Evolutionary conservation across 139 green algal species (phyloP).

Genomic region (Tetradesmus lagerheimii): DNA sequence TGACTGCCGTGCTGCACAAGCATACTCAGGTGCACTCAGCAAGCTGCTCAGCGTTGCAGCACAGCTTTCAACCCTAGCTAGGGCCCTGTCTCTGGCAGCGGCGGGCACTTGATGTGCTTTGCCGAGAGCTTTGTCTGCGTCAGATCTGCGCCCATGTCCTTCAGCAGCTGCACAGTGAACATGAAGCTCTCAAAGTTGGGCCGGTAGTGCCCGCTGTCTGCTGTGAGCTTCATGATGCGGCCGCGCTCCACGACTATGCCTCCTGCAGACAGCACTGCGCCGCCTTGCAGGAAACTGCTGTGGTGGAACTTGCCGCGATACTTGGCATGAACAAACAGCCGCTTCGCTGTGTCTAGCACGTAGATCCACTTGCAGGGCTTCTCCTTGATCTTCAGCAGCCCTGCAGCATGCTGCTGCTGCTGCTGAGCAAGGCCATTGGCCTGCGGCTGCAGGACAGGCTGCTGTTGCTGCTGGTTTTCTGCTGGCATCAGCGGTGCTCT

Average conservation of each 20-base stretch:
- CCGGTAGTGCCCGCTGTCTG: conserved; percentile 75
- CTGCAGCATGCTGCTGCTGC: conserved; percentile 4
- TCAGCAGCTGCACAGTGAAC: conserved; percentile 46
- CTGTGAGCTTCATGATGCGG: conserved; percentile 65
- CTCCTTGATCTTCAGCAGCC: conserved; percentile 45
- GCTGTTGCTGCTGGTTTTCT: conserved; percentile 24
- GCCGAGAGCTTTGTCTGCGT: conserved; percentile 44
- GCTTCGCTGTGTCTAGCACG: conserved; percentile 63
- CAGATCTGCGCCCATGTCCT: conserved; percentile 46
- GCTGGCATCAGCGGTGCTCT: not conserved
- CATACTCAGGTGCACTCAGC: not conserved
- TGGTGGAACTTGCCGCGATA: conserved; percentile 70
- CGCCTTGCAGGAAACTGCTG: conserved; percentile 72
- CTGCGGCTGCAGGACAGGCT: not conserved
- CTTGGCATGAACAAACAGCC: conserved; percentile 72
- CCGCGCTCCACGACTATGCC: conserved; percentile 66
- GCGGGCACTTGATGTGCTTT: conserved; percentile 49
- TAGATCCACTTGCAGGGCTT: conserved; percentile 78
- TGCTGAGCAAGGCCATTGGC: not conserved
- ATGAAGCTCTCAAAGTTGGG: conserved; percentile 52
- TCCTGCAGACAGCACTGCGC: conserved; percentile 69
- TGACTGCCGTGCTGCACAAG: not conserved
- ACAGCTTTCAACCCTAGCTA: not conserved
- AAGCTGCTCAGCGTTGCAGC: not conserved
- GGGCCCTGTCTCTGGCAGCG: conserved; percentile 24